These are phyloP conservation scores for Cyberlindnera galapagoensis DNA, from an alignment of 805 yeast genomes.

Conservation along the genomic window DNA sequence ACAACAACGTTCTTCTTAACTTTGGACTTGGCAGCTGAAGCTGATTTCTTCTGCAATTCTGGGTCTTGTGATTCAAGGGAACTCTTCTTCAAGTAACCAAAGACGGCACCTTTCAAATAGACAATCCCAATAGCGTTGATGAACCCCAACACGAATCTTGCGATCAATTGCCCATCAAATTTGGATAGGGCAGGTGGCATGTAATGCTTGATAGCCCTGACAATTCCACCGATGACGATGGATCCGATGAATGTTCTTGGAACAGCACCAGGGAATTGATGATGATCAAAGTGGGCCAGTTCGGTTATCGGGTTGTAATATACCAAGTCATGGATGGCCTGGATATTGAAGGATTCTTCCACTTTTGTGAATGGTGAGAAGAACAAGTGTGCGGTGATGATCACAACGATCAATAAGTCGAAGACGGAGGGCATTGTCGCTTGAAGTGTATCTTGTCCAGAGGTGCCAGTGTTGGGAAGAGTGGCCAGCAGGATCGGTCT, in stretches of 20 bases:
- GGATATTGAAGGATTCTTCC: constrained; percentile 88
- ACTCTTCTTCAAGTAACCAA: constrained; percentile 23
- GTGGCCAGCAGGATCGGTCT: too few relatives aligned
- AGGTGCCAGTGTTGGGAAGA: too few relatives aligned
- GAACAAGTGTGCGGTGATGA: constrained; percentile 42
- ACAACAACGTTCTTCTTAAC: constrained; percentile 5
- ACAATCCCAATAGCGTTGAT: constrained; percentile 50
- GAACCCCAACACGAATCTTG: constrained; percentile 57
- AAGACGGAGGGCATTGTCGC: constrained; percentile 18
- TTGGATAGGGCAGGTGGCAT: constrained; percentile 29
- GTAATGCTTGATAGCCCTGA: constrained; percentile 31
- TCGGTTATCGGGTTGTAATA: constrained; percentile 54
- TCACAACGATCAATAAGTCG: constrained; percentile 34
- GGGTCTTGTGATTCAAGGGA: not conserved
- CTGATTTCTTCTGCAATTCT: not conserved
- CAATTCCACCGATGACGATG: constrained; percentile 40
- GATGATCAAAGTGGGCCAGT: constrained; percentile 58
- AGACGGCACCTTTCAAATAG: constrained; percentile 36
- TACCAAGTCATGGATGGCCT: constrained; percentile 79
- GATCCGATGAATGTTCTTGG: constrained; percentile 83
- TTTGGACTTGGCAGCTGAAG: constrained; percentile 7
- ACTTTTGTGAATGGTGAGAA: constrained; percentile 84
- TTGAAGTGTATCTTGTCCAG: not conserved
- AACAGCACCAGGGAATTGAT: constrained; percentile 79
- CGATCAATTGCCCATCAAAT: constrained; percentile 44